These are phyloP conservation scores for Jaapia argillacea DNA, from an alignment of 768 basidiomycete species.

Conservation along the genomic window DNA sequence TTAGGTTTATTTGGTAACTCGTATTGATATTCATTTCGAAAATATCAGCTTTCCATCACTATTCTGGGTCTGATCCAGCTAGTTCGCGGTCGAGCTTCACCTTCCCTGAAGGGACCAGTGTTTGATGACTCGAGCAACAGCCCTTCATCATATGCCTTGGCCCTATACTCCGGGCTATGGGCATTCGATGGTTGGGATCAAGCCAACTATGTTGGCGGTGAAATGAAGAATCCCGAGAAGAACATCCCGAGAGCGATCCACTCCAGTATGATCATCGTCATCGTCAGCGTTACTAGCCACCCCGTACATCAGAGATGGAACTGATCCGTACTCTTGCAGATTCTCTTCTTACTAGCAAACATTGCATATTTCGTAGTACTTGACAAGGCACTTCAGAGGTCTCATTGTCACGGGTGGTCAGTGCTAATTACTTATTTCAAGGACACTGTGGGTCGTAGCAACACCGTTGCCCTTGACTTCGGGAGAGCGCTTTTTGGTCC, in stretches of 20 bases:
- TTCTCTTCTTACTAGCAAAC: conserved; percentile 75
- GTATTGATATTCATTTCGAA: conserved; percentile 4
- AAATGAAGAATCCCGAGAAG: conserved; percentile 71
- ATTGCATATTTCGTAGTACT: conserved; percentile 89
- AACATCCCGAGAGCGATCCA: conserved; percentile 89
- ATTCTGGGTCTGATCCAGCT: conserved; percentile 74
- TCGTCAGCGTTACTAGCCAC: conserved; percentile 31
- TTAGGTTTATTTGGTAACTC: not conserved
- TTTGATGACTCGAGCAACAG: conserved; percentile 69
- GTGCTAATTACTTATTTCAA: conserved; percentile 17
- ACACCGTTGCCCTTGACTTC: conserved; percentile 88
- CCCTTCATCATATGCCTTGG: conserved; percentile 84
- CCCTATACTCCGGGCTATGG: conserved; percentile 91
- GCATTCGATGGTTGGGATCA: conserved; percentile 97
- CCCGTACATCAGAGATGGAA: not conserved
- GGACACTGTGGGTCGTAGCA: conserved; percentile 64
- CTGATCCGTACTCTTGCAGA: conserved; percentile 26
- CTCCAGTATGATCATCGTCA: conserved; percentile 78
- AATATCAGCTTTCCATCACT: conserved; percentile 56
- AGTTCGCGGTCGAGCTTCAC: conserved; percentile 56
- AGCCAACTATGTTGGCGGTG: conserved; percentile 85
- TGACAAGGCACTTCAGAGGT: no score
- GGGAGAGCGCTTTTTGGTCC: conserved; percentile 81
- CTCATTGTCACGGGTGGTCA: no score
- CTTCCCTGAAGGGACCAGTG: conserved; percentile 54